Conservation (phyloP, 208 protist species). For the Angomonas desouzai region DNA sequence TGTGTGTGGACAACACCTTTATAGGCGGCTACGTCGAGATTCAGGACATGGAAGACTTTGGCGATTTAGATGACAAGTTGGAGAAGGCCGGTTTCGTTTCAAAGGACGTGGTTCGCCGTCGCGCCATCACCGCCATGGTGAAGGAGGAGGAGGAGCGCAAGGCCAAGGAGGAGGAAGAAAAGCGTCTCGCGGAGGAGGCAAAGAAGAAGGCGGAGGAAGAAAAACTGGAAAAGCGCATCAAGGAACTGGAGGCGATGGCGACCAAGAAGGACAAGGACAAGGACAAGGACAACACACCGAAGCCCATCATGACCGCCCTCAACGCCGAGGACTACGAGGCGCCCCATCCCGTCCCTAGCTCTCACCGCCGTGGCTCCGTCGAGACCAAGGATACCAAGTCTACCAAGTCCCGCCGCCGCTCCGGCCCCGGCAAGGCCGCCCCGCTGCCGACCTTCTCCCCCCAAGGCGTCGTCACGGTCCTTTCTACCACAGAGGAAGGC, state of each 20-base stretch:
- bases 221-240: not conserved
- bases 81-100: constrained; percentile 23
- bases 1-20: constrained; percentile 55
- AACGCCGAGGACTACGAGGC: constrained; percentile 1
- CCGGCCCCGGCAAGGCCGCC: not conserved
- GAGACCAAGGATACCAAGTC: not conserved
- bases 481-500: constrained; percentile 3
- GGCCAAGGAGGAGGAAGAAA: constrained; percentile 2
- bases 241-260: not conserved
- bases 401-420: not conserved
- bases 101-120: not conserved
- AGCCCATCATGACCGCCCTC: not conserved
- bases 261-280: constrained; percentile 3
- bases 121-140: not conserved
- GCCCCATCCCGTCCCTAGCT: not conserved
- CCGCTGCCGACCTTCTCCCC: constrained; percentile 3
- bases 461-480: not conserved
- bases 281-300: constrained; percentile 3
- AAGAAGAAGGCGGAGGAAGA: not conserved
- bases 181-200: constrained; percentile 6
- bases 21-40: constrained; percentile 53
- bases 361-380: not conserved
- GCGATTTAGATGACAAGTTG: constrained; percentile 41
- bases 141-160: constrained; percentile 13
- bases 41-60: constrained; percentile 73